Evolutionary conservation across 345 rosid species (phyloP).

Genomic region (Kandelia obovata): DNA sequence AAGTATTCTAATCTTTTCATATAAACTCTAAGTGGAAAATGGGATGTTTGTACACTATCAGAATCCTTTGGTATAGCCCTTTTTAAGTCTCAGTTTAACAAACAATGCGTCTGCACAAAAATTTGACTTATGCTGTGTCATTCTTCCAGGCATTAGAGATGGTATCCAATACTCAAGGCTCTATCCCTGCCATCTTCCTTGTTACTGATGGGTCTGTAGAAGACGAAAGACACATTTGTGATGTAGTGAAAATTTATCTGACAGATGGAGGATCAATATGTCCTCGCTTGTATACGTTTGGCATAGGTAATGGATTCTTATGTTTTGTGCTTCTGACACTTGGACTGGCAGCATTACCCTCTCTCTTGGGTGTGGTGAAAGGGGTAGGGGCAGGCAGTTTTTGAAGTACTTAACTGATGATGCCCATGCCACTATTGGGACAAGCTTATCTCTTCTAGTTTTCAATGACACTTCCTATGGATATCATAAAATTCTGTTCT

Average conservation of each 20-base stretch:
- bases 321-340: background rate
- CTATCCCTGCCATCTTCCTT: slow-evolving; percentile 76
- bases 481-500: background rate
- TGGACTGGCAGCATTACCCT: slow-evolving; percentile 1
- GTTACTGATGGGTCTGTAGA: slow-evolving; percentile 90
- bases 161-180: slow-evolving; percentile 51
- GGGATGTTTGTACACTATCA: background rate
- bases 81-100: background rate
- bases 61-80: background rate
- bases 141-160: slow-evolving; percentile 82
- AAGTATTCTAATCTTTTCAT: background rate
- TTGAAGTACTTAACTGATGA: background rate
- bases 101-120: background rate
- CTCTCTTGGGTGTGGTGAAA: background rate
- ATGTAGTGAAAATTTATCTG: slow-evolving; percentile 53
- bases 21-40: background rate
- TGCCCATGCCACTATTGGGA: no score
- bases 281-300: slow-evolving; percentile 78
- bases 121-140: background rate
- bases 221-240: slow-evolving; percentile 80
- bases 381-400: background rate
- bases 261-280: slow-evolving; percentile 42
- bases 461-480: background rate
- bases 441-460: background rate
- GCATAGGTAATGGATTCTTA: slow-evolving; percentile 53